These are phyloP conservation scores for Murraya paniculata DNA, from an alignment of 345 rosid genomes.

Conservation along the genomic window DNA sequence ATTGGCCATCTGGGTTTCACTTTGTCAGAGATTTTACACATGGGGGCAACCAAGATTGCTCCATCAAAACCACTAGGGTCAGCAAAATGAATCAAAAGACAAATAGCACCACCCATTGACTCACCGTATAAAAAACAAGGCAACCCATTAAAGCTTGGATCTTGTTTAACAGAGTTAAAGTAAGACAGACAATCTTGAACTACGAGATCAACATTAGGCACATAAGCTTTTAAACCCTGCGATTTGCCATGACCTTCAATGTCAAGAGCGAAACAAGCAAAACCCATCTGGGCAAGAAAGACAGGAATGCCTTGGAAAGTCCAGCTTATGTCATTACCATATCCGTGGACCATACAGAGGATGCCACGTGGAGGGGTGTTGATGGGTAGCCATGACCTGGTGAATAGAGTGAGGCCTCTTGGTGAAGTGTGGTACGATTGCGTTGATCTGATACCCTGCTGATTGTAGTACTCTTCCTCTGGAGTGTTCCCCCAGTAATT, in stretches of 20 bases:
- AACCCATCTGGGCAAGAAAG: constrained; percentile 73
- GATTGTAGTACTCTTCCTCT: constrained; percentile 56
- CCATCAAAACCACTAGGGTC: constrained; percentile 58
- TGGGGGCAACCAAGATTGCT: constrained; percentile 73
- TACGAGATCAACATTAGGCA: constrained; percentile 66
- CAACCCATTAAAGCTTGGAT: constrained; percentile 32
- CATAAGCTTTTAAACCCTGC: constrained; percentile 59
- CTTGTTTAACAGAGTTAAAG: constrained; percentile 47
- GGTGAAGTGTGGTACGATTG: constrained; percentile 71
- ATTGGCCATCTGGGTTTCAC: constrained; percentile 79
- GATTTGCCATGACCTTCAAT: constrained; percentile 84
- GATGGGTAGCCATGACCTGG: constrained; percentile 72
- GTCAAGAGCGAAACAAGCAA: constrained; percentile 80
- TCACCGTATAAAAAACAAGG: constrained; percentile 74
- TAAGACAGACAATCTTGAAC: constrained; percentile 55
- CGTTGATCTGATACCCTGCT: constrained; percentile 52
- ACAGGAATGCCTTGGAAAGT: constrained; percentile 67
- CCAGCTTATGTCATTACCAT: constrained; percentile 84
- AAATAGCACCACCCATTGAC: constrained; percentile 84
- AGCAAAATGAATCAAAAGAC: constrained; percentile 55
- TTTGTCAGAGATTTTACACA: constrained; percentile 81
- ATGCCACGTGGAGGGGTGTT: constrained; percentile 51
- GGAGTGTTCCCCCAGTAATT: constrained; percentile 67
- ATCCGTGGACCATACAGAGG: constrained; percentile 82
- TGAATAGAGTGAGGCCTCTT: constrained; percentile 68